These are phyloP conservation scores for Raphanus sativus DNA, from an alignment of 345 rosid genomes.

Conservation along the genomic window DNA sequence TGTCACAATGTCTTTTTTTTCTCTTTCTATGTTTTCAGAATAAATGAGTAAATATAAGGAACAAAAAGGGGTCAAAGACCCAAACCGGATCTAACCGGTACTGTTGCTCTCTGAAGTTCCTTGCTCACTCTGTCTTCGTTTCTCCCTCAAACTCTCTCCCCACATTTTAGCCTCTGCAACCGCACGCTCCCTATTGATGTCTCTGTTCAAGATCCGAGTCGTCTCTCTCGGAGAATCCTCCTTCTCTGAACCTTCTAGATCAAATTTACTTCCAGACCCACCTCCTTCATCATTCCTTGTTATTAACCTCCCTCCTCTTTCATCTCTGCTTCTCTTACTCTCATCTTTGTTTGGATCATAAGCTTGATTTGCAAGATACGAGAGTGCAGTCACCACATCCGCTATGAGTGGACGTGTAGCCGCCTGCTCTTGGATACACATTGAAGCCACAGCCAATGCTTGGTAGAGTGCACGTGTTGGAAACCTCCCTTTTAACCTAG, in stretches of 20 bases:
- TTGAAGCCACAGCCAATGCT: constrained; percentile 94
- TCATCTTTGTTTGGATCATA: constrained; percentile 69
- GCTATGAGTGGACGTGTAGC: constrained; percentile 93
- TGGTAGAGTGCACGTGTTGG: constrained; percentile 91
- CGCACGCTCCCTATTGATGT: constrained; percentile 81
- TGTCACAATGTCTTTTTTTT: constrained; percentile 1
- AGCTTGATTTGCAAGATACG: constrained; percentile 83
- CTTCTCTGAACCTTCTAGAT: constrained; percentile 77
- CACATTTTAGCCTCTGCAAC: constrained; percentile 99
- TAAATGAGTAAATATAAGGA: constrained; percentile 28
- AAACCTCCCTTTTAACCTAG: constrained; percentile 66
- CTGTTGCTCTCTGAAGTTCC: constrained; percentile 45
- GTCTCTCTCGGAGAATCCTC: constrained; percentile 89
- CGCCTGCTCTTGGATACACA: constrained; percentile 98
- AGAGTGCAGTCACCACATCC: constrained; percentile 91
- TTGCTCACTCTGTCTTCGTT: constrained; percentile 70
- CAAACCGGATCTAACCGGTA: constrained; percentile 29
- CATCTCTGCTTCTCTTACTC: constrained; percentile 54
- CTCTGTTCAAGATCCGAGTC: constrained; percentile 61
- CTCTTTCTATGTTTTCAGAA: constrained; percentile 37
- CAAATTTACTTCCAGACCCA: constrained; percentile 73
- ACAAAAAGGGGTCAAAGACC: constrained; percentile 22
- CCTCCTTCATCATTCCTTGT: constrained; percentile 69
- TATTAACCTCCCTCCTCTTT: constrained; percentile 52
- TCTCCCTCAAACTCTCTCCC: constrained; percentile 95